Conservation (phyloP, 805 yeast species). For the Ogataea dorogensis region DNA sequence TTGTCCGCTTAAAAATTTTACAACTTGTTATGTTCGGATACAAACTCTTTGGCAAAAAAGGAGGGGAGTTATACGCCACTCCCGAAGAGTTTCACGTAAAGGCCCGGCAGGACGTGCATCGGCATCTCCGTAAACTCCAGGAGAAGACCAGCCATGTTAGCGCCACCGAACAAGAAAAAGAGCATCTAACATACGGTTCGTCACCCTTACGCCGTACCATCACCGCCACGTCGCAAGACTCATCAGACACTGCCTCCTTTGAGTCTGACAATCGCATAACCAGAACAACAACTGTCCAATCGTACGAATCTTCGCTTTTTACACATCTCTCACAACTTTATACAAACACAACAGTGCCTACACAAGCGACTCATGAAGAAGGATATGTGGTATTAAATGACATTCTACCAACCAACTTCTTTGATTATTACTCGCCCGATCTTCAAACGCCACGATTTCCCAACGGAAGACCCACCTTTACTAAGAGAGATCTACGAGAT, state of each 20-base stretch:
- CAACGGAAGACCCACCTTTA: conserved; percentile 62
- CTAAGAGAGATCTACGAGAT: conserved; percentile 59
- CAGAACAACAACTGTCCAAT: conserved; percentile 17
- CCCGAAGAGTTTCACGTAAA: conserved; percentile 33
- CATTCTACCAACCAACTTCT: conserved; percentile 51
- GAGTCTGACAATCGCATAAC: conserved; percentile 19
- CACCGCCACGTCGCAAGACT: conserved; percentile 23
- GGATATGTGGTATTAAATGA: conserved; percentile 39
- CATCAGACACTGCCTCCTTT: conserved; percentile 15
- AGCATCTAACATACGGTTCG: conserved; percentile 30
- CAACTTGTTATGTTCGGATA: conserved; percentile 32
- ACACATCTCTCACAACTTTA: conserved; percentile 29
- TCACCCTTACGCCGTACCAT: conserved; percentile 33
- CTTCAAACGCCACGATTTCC: conserved; percentile 46
- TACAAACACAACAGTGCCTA: conserved; percentile 28
- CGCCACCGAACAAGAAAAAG: conserved; percentile 1
- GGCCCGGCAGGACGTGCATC: conserved; percentile 35
- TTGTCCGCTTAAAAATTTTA: conserved; percentile 10
- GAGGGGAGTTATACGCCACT: conserved; percentile 29
- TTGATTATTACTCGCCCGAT: conserved; percentile 60
- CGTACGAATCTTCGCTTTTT: conserved; percentile 25
- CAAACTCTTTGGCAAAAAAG: conserved; percentile 26
- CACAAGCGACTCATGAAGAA: conserved; percentile 7
- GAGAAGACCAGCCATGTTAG: conserved; percentile 1
- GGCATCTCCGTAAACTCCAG: conserved; percentile 24